Conservation (phyloP, 164 flowering plant species). For the Malania oleifera region DNA sequence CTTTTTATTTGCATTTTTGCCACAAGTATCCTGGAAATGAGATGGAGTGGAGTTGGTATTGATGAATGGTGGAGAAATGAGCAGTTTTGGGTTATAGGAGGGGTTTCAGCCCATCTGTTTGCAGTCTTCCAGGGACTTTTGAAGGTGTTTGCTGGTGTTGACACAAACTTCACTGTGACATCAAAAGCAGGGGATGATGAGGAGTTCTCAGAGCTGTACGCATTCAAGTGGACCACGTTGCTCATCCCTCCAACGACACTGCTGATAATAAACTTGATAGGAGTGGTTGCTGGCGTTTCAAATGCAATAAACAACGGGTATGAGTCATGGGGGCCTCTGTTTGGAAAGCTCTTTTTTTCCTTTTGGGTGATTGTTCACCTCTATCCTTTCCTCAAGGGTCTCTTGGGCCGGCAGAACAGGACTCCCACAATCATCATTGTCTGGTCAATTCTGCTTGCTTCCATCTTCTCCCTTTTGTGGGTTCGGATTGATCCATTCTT, state of each 20-base stretch:
- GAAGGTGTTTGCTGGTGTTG: constrained; percentile 62
- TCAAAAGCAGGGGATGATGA: constrained; percentile 57
- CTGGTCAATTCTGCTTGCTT: constrained; percentile 63
- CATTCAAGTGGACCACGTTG: constrained; percentile 61
- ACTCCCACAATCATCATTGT: constrained; percentile 59
- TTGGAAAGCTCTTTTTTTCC: constrained; percentile 60
- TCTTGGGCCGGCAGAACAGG: constrained; percentile 53
- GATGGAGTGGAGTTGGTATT: constrained; percentile 72
- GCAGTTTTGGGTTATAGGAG: constrained; percentile 75
- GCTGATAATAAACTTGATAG: constrained; percentile 50
- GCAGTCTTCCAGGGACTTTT: constrained; percentile 63
- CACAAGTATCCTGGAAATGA: constrained; percentile 55
- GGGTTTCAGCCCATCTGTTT: constrained; percentile 58
- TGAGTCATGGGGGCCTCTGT: constrained; percentile 65
- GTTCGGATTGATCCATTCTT: constrained; percentile 62
- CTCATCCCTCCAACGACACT: constrained; percentile 63
- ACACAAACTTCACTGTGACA: constrained; percentile 58
- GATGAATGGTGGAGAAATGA: constrained; percentile 79
- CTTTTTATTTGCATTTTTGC: constrained; percentile 59
- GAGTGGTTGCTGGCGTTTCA: constrained; percentile 60
- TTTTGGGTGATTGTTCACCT: constrained; percentile 67
- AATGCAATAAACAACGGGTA: constrained; percentile 69
- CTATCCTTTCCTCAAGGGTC: constrained; percentile 66
- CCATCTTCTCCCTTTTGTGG: constrained; percentile 66
- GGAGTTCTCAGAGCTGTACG: constrained; percentile 49